A percentile compares a stretch with the other conserved stretches of the same genome.
phyloP scores from a whole-genome alignment of 108 stramenopile species.

The Nitzschia sp. region DNA sequence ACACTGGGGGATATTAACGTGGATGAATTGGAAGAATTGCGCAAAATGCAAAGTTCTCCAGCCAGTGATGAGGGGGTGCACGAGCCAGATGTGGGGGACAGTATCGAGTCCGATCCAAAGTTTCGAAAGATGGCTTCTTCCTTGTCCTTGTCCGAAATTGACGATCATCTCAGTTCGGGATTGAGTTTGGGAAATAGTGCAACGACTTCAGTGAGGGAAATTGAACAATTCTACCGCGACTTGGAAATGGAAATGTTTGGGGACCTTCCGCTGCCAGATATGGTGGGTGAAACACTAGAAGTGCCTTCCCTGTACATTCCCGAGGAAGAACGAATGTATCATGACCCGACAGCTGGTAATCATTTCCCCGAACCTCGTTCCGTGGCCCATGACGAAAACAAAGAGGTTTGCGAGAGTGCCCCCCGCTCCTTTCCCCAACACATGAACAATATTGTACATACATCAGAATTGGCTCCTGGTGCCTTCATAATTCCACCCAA shows the following conservation, averaged over 20 bases:
- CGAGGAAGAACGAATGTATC: slow-evolving; percentile 20
- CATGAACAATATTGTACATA: not conserved
- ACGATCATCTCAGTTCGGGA: slow-evolving; percentile 9
- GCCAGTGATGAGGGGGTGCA: not conserved
- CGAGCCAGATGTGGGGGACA: not conserved
- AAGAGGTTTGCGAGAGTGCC: not conserved
- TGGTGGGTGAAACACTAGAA: slow-evolving; percentile 44
- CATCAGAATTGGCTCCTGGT: not conserved
- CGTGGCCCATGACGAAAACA: slow-evolving; percentile 6
- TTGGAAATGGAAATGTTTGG: slow-evolving; percentile 48
- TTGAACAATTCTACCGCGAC: slow-evolving; percentile 38
- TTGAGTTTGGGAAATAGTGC: slow-evolving; percentile 33
- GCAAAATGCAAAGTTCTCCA: too few relatives aligned
- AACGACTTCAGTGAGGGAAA: slow-evolving; percentile 33
- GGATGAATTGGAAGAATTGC: not conserved
- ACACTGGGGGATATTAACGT: not conserved
- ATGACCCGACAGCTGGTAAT: not conserved
- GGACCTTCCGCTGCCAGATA: slow-evolving; percentile 30
- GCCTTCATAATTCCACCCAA: too few relatives aligned
- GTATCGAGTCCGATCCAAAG: not conserved
- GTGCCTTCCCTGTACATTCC: slow-evolving; percentile 20
- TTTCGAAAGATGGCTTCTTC: not conserved
- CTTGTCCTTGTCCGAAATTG: slow-evolving; percentile 8
- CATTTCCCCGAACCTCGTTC: slow-evolving; percentile 6
- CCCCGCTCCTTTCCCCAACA: not conserved